These are phyloP conservation scores for Cladosporium sp. DNA, from an alignment of 2,329 filamentous ascomycete genomes.

Conservation along the genomic window DNA sequence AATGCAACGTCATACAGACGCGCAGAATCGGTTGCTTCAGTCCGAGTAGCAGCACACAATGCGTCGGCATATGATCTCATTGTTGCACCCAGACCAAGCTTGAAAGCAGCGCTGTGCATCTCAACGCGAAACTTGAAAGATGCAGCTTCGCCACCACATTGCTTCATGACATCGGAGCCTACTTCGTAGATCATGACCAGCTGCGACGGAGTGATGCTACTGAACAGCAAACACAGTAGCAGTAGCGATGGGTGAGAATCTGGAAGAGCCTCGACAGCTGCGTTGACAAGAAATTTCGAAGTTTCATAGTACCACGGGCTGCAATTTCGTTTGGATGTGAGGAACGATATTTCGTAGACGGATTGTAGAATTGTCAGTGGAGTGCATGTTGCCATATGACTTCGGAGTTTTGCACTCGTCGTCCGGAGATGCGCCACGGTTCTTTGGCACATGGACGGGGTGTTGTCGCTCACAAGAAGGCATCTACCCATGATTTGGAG, in stretches of 20 bases:
- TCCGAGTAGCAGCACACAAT: background rate
- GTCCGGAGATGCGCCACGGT: background rate
- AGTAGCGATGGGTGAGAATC: background rate
- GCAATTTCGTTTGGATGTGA: background rate
- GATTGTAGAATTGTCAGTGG: background rate
- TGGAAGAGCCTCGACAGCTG: background rate
- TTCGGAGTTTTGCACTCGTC: background rate
- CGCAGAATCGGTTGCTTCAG: background rate
- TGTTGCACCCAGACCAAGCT: background rate
- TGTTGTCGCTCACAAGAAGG: background rate
- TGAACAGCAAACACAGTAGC: background rate
- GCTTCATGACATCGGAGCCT: background rate
- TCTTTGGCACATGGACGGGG: background rate
- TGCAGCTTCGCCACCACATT: background rate
- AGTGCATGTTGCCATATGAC: background rate
- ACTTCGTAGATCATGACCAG: background rate
- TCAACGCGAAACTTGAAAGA: background rate
- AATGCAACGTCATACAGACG: background rate
- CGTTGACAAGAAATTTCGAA: background rate
- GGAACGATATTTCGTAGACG: accelerated
- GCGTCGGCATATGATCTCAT: background rate
- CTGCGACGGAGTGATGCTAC: background rate
- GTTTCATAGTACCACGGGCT: background rate
- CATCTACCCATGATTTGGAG: accelerated
- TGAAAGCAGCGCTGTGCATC: background rate